These are phyloP conservation scores for Aspergillus funiculosus DNA, from an alignment of 495 filamentous ascomycete genomes.

Conservation along the genomic window DNA sequence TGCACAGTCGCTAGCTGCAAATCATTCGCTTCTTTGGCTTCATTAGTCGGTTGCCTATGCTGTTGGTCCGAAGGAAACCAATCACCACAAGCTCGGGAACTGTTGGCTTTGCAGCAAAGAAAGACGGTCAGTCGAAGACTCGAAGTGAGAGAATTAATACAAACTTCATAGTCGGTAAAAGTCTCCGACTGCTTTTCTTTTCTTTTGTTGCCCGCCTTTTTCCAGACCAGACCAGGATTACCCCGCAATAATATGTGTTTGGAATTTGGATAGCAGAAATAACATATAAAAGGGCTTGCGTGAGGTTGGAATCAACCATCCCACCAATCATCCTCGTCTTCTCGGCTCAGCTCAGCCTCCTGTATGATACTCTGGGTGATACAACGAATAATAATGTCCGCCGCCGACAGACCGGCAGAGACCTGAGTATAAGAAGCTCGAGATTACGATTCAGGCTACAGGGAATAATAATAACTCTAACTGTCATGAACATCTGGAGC, in stretches of 20 bases:
- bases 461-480: not conserved
- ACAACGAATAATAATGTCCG: not conserved
- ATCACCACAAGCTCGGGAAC: slow-evolving; percentile 10
- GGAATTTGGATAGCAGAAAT: not conserved
- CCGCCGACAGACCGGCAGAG: not conserved
- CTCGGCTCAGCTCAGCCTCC: slow-evolving; percentile 2
- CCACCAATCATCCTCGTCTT: not conserved
- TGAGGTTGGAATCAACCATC: not conserved
- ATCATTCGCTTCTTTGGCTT: slow-evolving; percentile 10
- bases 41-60: slow-evolving; percentile 11
- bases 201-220: too few species aligned
- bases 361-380: not conserved
- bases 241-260: slow-evolving; percentile 10
- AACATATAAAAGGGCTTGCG: not conserved
- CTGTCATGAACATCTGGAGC: not conserved
- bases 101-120: not conserved
- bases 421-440: slow-evolving; percentile 9
- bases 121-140: slow-evolving; percentile 2
- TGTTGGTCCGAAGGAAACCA: not conserved
- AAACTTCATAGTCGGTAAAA: slow-evolving; percentile 2
- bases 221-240: slow-evolving; percentile 2
- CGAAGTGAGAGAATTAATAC: not conserved
- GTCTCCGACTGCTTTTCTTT: slow-evolving; percentile 1
- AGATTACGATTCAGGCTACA: not conserved
- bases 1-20: slow-evolving; percentile 11